A percentile compares a stretch with the other conserved stretches of the same genome.
phyloP scores from a whole-genome alignment of 1,139 yeast species.

The Yamadazyma jaroonii region DNA sequence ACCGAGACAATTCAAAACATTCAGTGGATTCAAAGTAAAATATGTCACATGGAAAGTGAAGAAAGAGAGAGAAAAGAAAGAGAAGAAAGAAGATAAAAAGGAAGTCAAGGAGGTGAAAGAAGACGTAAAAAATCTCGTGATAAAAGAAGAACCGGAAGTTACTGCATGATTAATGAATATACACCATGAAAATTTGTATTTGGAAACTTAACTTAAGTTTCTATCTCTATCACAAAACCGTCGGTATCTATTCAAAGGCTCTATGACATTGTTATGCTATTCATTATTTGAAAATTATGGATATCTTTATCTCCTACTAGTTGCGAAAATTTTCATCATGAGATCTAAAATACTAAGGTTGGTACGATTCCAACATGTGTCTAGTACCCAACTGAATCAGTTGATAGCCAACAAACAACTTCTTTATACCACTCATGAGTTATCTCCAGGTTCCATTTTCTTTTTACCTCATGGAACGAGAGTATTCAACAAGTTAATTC shows the following conservation, averaged over 20 bases:
- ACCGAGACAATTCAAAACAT: slow-evolving; percentile 49
- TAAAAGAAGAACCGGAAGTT: slow-evolving; percentile 2
- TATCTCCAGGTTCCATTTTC: slow-evolving; percentile 86
- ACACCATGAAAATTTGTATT: not conserved
- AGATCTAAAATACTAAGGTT: not conserved
- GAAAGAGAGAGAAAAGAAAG: slow-evolving; percentile 12
- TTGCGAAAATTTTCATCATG: slow-evolving; percentile 6
- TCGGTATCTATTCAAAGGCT: too few species aligned
- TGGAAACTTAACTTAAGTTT: too few species aligned
- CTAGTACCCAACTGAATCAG: slow-evolving; percentile 40
- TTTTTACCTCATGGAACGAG: slow-evolving; percentile 91
- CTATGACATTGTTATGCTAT: too few species aligned
- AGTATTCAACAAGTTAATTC: slow-evolving; percentile 72
- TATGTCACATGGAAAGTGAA: slow-evolving; percentile 32
- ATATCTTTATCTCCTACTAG: too few species aligned
- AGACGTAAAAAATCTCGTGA: not conserved
- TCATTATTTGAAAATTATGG: too few species aligned
- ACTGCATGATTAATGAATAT: not conserved
- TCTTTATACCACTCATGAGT: slow-evolving; percentile 70
- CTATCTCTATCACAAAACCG: too few species aligned
- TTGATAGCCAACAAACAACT: slow-evolving; percentile 62
- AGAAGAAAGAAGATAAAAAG: slow-evolving; percentile 6
- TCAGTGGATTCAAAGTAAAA: slow-evolving; percentile 55
- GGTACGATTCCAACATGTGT: slow-evolving; percentile 6
- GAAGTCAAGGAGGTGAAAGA: slow-evolving; percentile 3